Evolutionary conservation across 306 rosid species (phyloP), one percentile per base, ranked within the genome.

Genomic region (Cicer chorassanicum): DNA sequence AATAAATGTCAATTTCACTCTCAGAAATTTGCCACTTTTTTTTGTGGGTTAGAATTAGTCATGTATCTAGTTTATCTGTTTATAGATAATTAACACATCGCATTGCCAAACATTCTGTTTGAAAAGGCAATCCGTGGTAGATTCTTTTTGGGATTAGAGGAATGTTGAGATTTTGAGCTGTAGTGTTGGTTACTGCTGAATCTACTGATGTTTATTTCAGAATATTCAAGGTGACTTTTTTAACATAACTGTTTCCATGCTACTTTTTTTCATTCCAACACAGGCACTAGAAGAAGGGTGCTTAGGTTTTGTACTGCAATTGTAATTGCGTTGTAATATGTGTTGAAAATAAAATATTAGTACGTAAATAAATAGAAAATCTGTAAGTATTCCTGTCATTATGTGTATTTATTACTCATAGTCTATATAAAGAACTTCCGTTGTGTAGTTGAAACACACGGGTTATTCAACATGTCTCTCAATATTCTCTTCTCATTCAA

Each of bases 1-100:
- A 53, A 29, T 29, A 29, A 29, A 38, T 56, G 50, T 56, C 59
- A 77, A 69, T 68, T 73, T 76, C 69, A 14, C 21, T 3, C 38
- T 72, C 44, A 42, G 74, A 70, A 34, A 68, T 74, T 70, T 64
- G 71, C 21, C 56, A 1, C 50, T 61, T 29, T 29, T 3, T 38
- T 64, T 19, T 61, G 56, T 29, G 24, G 45, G 16, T 34, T 39
- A 57, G 10, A 21, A 9, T 65, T 10, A 8, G 48, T 72, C 41
- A 24, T 59, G 5, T 14, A 29, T 29, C 36, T 29, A 73, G 38
- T 50, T 7, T 13, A 36, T 51, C 4, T 46, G 44, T 61, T 29
- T 29, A 4, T 29, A 29, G 36, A 29, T 29, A 29, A 29, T 29
- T 29, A 29, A 29, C 36, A 29, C 36, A 29, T 29, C 36, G 36